Evolutionary conservation across 371 early-diverging fungal genomes (phyloP).

Genomic region (Circinella umbellata): DNA sequence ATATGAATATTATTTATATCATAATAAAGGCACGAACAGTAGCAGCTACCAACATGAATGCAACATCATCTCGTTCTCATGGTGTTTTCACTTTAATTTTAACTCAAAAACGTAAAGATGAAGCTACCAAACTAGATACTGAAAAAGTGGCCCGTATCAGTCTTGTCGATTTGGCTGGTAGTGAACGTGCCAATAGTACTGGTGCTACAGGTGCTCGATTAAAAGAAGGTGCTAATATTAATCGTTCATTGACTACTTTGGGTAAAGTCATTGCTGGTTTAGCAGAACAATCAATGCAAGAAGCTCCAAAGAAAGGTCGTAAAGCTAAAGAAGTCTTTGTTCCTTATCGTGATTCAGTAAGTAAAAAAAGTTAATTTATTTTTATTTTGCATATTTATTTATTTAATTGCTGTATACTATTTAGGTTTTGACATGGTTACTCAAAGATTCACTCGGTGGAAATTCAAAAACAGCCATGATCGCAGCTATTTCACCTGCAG

Average conservation of each 20-base stretch:
- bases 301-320: slow-evolving; percentile 45
- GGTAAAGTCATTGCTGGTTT: slow-evolving; percentile 98
- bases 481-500: slow-evolving; percentile 85
- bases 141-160: slow-evolving; percentile 82
- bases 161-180: slow-evolving; percentile 92
- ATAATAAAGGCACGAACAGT: slow-evolving; percentile 77
- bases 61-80: slow-evolving; percentile 92
- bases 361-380: too few relatives aligned
- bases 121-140: slow-evolving; percentile 67
- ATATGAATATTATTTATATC: not conserved
- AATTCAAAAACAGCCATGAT: slow-evolving; percentile 95
- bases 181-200: slow-evolving; percentile 95
- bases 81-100: slow-evolving; percentile 91
- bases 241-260: slow-evolving; percentile 92
- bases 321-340: slow-evolving; percentile 70
- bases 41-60: slow-evolving; percentile 97
- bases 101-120: slow-evolving; percentile 68
- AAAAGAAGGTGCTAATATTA: slow-evolving; percentile 99
- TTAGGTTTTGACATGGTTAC: slow-evolving; percentile 88
- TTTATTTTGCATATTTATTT: too few relatives aligned
- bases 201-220: slow-evolving; percentile 95
- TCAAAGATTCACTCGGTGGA: slow-evolving; percentile 94
- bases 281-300: slow-evolving; percentile 71
- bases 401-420: not conserved
- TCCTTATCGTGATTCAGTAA: slow-evolving; percentile 90